Evolutionary conservation across 2,329 filamentous ascomycete genomes (phyloP), one percentile per base, ranked within the genome.

Genomic region (Xylaria sp.): DNA sequence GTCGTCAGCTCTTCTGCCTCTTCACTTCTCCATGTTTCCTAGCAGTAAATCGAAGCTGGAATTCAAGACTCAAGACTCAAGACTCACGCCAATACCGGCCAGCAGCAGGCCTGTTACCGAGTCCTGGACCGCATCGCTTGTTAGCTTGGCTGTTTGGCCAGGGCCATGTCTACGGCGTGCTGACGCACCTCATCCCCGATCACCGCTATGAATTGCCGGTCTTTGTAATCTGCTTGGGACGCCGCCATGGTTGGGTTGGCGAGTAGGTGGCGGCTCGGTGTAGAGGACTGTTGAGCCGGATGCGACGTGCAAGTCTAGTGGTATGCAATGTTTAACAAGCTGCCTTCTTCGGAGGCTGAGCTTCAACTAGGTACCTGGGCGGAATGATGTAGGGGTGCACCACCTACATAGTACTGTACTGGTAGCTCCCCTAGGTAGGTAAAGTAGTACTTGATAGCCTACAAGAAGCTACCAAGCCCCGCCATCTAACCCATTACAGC

Each of bases 31-130:
- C 48, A 21, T 23, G 21, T 38, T 40, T 47, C 35, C 40, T 47
- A 11, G 38, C 8, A 25, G 10, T 8, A 3, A 2, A 21, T 3
- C 1, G 46, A 17, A 17, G 46, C 9, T 15, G 46, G 9, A 0
- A n/a, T n/a, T n/a, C n/a, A n/a, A n/a, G n/a, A n/a, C n/a, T 33
- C 9, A 29, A 19, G 33, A 41, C 3, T 21, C 19, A 53, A 10
- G 25, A 65, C 73, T 74, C 76, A 98, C 95, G 68, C 95, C 95
- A 74, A 99, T 92, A 70, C 95, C 95, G 56, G 95, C 95, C 66
- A 99, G 90, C 54, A 99, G 87, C 73, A 99, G 86, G 66, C 95
- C 95, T 17, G 95, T 99, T 60, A 98, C 93, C 48, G 95, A 97
- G 80, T 96, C 92, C 95, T 99, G 71, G 33, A 35, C 49, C 11